Conservation (phyloP, 2,329 filamentous ascomycete genomes). For the Parascedosporium putredinis region DNA sequence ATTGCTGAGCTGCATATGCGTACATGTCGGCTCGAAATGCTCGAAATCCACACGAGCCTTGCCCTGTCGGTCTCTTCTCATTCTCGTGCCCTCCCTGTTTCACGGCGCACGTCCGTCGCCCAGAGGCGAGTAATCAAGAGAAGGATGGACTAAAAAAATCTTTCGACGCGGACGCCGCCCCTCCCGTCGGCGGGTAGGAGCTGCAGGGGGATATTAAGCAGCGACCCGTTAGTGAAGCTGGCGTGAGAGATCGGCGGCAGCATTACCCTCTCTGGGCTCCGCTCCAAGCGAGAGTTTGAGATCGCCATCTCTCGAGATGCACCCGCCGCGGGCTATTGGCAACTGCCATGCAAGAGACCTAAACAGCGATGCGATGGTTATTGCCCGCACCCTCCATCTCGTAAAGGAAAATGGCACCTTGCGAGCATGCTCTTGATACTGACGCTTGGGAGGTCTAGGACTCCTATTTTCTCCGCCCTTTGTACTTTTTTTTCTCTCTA, state of each 20-base stretch:
- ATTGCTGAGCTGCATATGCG: conserved; percentile 1
- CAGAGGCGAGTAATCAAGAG: not conserved
- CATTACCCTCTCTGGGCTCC: not conserved
- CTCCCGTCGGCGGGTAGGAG: not conserved
- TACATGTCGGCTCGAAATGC: too few species aligned
- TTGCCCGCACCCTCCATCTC: too few species aligned
- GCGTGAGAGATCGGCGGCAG: not conserved
- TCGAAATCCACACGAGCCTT: too few species aligned
- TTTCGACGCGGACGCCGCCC: not conserved
- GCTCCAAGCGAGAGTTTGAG: not conserved
- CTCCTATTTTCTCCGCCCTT: too few species aligned
- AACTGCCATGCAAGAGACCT: not conserved
- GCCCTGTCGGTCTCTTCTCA: too few species aligned
- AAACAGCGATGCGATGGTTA: too few species aligned
- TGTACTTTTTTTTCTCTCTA: too few species aligned
- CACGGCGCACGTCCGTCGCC: too few species aligned
- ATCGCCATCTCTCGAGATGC: conserved; percentile 1
- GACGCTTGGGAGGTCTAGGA: too few species aligned
- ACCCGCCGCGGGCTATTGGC: not conserved
- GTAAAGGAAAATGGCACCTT: too few species aligned
- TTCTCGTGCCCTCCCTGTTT: too few species aligned
- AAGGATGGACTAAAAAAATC: not conserved
- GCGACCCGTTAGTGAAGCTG: not conserved
- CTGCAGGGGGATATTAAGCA: conserved; percentile 2
- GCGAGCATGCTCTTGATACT: too few species aligned